Conservation (phyloP, 1,284 basidiomycete genomes). For the Naganishia sp. region DNA sequence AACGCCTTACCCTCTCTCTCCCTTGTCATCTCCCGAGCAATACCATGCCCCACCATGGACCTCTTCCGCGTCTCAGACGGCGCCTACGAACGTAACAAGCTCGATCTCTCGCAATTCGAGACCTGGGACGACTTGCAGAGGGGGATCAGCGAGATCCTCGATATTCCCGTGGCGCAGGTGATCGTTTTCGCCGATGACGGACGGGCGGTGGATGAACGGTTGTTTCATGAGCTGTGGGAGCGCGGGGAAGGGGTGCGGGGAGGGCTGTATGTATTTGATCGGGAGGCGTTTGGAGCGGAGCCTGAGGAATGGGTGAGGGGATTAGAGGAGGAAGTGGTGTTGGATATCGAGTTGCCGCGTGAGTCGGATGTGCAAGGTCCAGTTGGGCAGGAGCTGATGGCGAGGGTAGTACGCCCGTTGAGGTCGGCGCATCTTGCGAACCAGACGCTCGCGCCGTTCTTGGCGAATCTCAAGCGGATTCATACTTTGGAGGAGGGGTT, state of each 20-base stretch:
- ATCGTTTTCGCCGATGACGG: slow-evolving; percentile 23
- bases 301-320: slow-evolving; percentile 28
- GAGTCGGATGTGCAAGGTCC: background rate
- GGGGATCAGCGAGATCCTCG: slow-evolving; percentile 11
- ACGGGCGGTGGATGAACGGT: background rate
- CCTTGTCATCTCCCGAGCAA: background rate
- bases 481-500: background rate
- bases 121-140: background rate
- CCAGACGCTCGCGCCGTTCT: slow-evolving; percentile 10
- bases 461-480: background rate
- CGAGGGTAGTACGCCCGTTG: background rate
- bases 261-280: slow-evolving; percentile 29
- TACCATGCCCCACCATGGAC: slow-evolving; percentile 26
- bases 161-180: slow-evolving; percentile 16
- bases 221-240: slow-evolving; percentile 19
- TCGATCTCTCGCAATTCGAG: slow-evolving; percentile 8
- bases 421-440: slow-evolving; percentile 4
- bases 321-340: slow-evolving; percentile 27
- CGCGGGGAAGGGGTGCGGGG: background rate
- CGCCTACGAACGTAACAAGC: slow-evolving; percentile 22
- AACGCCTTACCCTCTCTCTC: background rate
- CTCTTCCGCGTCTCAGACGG: slow-evolving; percentile 30
- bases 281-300: slow-evolving; percentile 26
- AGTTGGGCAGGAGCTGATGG: background rate
- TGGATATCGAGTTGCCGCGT: slow-evolving; percentile 16